A percentile compares a stretch with the other conserved stretches of the same genome.
Conservation (phyloP, 1,139 yeast species). For the Hemisphaericaspora xylanilytica region DNA sequence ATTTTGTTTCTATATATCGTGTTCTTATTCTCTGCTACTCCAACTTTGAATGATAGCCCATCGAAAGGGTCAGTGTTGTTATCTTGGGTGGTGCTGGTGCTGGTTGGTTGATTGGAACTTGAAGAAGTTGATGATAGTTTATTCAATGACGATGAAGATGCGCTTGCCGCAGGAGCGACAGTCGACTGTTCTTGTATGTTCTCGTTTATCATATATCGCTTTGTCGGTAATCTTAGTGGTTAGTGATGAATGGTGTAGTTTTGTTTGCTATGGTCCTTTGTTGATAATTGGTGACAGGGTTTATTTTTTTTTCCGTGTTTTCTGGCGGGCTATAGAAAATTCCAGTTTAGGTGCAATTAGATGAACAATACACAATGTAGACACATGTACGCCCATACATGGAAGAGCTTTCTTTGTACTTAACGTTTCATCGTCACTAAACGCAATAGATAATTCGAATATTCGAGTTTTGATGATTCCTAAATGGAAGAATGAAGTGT, state of each 20-base stretch:
- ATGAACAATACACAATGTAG: no score
- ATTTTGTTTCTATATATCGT: constrained; percentile 77
- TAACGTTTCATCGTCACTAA: no score
- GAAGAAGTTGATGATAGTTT: background rate
- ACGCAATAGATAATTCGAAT: no score
- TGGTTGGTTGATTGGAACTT: background rate
- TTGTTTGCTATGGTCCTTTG: background rate
- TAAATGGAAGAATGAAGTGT: no score
- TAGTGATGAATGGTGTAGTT: background rate
- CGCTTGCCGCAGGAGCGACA: background rate
- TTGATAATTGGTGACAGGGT: no score
- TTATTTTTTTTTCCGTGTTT: no score
- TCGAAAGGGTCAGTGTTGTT: constrained; percentile 35
- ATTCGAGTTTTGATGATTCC: no score
- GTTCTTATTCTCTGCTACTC: constrained; percentile 88
- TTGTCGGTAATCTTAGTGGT: background rate
- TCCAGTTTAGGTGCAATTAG: no score
- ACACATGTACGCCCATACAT: no score
- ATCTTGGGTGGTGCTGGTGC: background rate
- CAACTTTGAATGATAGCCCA: constrained; percentile 69
- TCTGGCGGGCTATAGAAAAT: no score
- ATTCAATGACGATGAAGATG: background rate
- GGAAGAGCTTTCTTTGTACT: no score
- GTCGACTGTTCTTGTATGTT: background rate
- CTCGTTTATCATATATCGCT: background rate